Evolutionary conservation across 176 grass and related monocot genomes (phyloP).

Genomic region (Neostapfia colusana): DNA sequence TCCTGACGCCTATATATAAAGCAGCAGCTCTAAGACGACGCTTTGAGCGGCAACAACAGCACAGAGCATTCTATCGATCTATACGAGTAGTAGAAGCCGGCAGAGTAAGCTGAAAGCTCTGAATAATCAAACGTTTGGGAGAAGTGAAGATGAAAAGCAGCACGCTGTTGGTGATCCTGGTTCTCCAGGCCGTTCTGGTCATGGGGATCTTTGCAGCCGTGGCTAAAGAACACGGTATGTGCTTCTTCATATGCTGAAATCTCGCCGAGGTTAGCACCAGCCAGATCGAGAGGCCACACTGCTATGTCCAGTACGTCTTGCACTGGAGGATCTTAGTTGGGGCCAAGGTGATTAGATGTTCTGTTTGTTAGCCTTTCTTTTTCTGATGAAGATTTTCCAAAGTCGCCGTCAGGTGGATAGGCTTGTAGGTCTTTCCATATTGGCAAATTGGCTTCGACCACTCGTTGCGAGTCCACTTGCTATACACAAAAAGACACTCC

Average conservation of each 20-base stretch:
- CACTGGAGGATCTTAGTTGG: background rate
- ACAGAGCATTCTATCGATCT: background rate
- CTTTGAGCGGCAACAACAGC: background rate
- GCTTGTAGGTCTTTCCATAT: slow-evolving; percentile 14
- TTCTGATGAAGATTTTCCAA: background rate
- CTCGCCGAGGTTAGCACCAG: background rate
- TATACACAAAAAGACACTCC: background rate
- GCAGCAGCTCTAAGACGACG: background rate
- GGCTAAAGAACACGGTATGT: slow-evolving; percentile 19
- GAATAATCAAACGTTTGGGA: background rate
- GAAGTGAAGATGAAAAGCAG: slow-evolving; percentile 27
- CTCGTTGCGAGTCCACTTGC: background rate
- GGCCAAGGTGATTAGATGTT: too few relatives aligned
- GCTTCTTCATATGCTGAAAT: background rate
- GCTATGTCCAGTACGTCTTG: background rate
- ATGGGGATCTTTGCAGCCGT: slow-evolving; percentile 13
- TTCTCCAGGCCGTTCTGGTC: slow-evolving; percentile 39
- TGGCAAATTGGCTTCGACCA: background rate
- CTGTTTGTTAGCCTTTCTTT: background rate
- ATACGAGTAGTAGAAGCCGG: background rate
- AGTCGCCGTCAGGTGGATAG: slow-evolving; percentile 7
- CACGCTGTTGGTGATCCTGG: slow-evolving; percentile 31
- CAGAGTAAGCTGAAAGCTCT: background rate
- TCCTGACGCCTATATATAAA: slow-evolving; percentile 11
- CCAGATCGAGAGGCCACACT: background rate